phyloP scores from a whole-genome alignment of 2,329 filamentous ascomycete genomes.

The Venturia aucupariae region DNA sequence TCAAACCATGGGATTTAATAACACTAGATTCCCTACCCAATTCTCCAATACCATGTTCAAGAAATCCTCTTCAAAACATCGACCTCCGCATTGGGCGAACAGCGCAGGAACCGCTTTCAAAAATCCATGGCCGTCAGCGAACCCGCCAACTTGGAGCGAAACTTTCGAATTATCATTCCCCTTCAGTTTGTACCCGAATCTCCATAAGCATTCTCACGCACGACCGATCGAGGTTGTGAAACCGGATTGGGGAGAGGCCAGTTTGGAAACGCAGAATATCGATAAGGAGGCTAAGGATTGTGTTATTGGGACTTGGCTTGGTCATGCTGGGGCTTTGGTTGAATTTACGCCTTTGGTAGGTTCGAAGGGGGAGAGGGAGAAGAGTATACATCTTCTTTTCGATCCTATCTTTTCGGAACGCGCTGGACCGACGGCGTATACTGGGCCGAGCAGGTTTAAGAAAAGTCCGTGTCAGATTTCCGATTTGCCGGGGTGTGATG shows the following conservation, averaged over 20 bases:
- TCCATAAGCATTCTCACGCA: neutral
- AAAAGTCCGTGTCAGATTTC: conserved; percentile 11
- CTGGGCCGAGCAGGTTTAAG: conserved; percentile 4
- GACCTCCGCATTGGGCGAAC: conserved; percentile 11
- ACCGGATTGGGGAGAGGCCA: conserved; percentile 12
- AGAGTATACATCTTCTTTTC: conserved; percentile 8
- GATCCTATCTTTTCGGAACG: conserved; percentile 12
- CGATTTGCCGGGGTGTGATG: conserved; percentile 12
- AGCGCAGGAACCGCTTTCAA: conserved; percentile 9
- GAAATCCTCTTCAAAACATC: neutral
- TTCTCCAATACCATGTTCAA: neutral
- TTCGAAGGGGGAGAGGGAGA: neutral
- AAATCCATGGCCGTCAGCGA: conserved; percentile 14
- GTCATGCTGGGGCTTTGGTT: conserved; percentile 13
- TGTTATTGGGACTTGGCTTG: conserved; percentile 14
- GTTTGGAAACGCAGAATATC: neutral
- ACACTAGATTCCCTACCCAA: neutral
- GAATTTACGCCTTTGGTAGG: neutral
- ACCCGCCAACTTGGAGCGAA: conserved; percentile 11
- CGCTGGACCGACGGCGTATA: conserved; percentile 11
- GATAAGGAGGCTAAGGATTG: neutral
- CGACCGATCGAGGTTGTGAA: conserved; percentile 8
- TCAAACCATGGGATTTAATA: neutral
- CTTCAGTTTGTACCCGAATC: neutral
- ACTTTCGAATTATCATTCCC: conserved; percentile 7